phyloP scores from a whole-genome alignment of 2,329 filamentous ascomycete species.

The Penicillium sp. region DNA sequence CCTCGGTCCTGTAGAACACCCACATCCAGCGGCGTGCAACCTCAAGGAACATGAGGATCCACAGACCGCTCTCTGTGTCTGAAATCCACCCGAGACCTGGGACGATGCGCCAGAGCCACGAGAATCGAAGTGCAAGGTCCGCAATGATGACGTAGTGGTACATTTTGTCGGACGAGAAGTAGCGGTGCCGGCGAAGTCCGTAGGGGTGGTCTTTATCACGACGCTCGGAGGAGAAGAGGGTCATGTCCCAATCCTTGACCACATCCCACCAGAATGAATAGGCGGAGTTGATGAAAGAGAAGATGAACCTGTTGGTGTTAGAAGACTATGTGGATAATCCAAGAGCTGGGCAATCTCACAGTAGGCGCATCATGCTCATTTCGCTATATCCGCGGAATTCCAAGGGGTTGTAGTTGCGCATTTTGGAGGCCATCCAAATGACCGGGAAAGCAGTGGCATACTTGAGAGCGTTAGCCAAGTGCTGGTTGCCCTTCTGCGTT shows the following conservation, averaged over 20 bases:
- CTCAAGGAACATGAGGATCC: conserved; percentile 82
- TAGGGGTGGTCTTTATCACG: conserved; percentile 68
- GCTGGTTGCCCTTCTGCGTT: conserved; percentile 75
- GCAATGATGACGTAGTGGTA: conserved; percentile 82
- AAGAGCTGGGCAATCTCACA: conserved; percentile 42
- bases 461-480: conserved; percentile 91
- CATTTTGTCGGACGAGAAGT: conserved; percentile 69
- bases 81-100: conserved; percentile 80
- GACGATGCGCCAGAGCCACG: conserved; percentile 87
- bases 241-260: conserved; percentile 93
- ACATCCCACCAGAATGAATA: conserved; percentile 99
- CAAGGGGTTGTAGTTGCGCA: conserved; percentile 62
- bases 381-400: conserved; percentile 55
- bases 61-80: conserved; percentile 86
- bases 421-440: conserved; percentile 75
- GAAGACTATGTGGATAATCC: not conserved
- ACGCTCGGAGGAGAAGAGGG: conserved; percentile 68
- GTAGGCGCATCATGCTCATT: conserved; percentile 56
- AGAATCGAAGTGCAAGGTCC: conserved; percentile 81
- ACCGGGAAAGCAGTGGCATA: conserved; percentile 95
- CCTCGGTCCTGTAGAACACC: conserved; percentile 95
- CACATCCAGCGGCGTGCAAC: conserved; percentile 90
- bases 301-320: conserved; percentile 62
- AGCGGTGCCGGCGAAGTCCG: conserved; percentile 73
- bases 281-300: conserved; percentile 77